A percentile compares a stretch with the other conserved stretches of the same genome.
Conservation (phyloP, 2,329 filamentous ascomycete genomes). For the Ploettnerulaceae sp. region DNA sequence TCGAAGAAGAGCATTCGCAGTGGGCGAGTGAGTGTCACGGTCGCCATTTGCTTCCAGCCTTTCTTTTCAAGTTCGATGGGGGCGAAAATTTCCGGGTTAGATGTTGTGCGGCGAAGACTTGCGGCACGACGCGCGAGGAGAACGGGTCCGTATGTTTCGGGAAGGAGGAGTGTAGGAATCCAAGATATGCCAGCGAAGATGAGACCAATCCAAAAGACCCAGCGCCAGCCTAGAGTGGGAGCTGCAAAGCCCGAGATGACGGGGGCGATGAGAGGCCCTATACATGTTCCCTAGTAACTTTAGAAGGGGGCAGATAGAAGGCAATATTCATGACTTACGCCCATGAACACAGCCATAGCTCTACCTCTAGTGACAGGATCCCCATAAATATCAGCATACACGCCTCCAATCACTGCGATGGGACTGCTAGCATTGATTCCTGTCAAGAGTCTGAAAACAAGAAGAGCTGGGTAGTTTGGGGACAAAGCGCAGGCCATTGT, state of each 20-base stretch:
- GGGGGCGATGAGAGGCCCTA: constrained; percentile 58
- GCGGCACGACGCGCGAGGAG: constrained; percentile 56
- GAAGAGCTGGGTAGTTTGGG: constrained; percentile 55
- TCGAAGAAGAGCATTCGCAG: constrained; percentile 55
- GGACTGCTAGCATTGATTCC: constrained; percentile 54
- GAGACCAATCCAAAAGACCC: constrained; percentile 59
- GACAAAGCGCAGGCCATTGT: constrained; percentile 60
- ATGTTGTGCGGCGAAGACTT: constrained; percentile 54
- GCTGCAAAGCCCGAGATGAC: constrained; percentile 57
- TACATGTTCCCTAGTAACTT: constrained; percentile 50
- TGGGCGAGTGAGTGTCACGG: constrained; percentile 57
- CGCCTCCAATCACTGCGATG: constrained; percentile 57
- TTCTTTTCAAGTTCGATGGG: constrained; percentile 60
- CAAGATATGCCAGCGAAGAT: constrained; percentile 58
- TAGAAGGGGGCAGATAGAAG: background rate
- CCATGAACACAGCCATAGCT: constrained; percentile 61
- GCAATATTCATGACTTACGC: constrained; percentile 37
- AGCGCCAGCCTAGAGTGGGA: constrained; percentile 53
- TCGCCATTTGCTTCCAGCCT: constrained; percentile 43
- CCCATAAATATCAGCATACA: constrained; percentile 62
- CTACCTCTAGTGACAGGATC: constrained; percentile 51
- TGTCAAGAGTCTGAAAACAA: constrained; percentile 58
- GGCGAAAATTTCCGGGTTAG: constrained; percentile 50
- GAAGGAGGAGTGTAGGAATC: constrained; percentile 55
- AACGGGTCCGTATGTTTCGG: constrained; percentile 56